Base-by-base conservation (phyloP, 768 basidiomycete genomes). In the Boletus coccyginus region DNA sequence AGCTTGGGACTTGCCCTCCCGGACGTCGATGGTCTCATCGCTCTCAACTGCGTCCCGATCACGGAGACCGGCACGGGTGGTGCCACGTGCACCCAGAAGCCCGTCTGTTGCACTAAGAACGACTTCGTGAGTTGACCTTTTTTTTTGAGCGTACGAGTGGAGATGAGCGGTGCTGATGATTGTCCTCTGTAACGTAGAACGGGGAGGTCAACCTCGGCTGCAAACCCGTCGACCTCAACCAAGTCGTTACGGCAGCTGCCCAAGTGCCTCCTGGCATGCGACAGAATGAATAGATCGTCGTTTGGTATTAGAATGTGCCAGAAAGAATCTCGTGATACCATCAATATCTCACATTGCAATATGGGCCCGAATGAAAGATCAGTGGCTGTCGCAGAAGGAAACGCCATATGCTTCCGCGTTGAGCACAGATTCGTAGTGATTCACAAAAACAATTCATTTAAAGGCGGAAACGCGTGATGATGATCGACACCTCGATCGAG, bases 31-130 rank as follows among this genome's bases (percentile, higher is more conserved):
- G 60, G 57, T 31, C 44, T 53, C 7, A 8, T 65, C 8, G 65
- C 57, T 13, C 8, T 53, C 1, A 7, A 7, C 12, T 67, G 65
- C 39, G 11, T 13, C 21, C 49, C 59, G 0, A 14, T 57, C 44
- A 50, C 40, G 3, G 36, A 7, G 1, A 1, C 35, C 1, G 48
- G 49, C 0, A 1, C 17, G 0, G 66, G 19, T 1, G 60, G 52
- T 11, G 36, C 53, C 0, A 2, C 14, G 1, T 66, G 66, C 36
- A 32, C 41, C 12, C 36, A 54, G 21, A 46, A 68, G 36, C 24
- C 66, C 0, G 60, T 67, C 32, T 66, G 66, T 31, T 66, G 65
- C 50, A 52, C 35, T 7, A 46, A 42, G 1, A 55, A 66, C 7
- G 19, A 16, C 4, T 59, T 44, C 7, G 65, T 66, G 14, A 59